These are phyloP conservation scores for Blastocystis hominis DNA, from an alignment of 352 stramenopile species.

Conservation along the genomic window DNA sequence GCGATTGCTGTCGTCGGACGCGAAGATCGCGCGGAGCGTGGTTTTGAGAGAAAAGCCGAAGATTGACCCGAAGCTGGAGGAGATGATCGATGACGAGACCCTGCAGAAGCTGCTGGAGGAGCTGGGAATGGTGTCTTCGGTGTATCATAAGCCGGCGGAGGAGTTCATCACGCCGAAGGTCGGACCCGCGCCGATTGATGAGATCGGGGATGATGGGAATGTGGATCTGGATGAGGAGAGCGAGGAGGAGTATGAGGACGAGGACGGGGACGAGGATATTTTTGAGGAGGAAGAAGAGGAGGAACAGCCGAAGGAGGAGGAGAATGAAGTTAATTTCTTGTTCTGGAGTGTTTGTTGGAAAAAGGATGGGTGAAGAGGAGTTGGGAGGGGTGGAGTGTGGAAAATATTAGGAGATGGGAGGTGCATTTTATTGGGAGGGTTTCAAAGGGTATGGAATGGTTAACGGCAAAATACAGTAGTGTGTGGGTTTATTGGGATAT, in stretches of 20 bases:
- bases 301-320: neutral
- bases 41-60: constrained; percentile 93
- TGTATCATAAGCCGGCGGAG: constrained; percentile 91
- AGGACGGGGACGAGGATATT: neutral
- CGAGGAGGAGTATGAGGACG: constrained; percentile 7
- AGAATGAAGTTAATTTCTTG: neutral
- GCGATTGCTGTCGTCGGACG: constrained; percentile 90
- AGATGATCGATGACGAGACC: constrained; percentile 73
- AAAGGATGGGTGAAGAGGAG: neutral
- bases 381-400: neutral
- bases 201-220: constrained; percentile 14
- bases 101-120: constrained; percentile 88
- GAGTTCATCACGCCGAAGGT: constrained; percentile 71
- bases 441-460: no score
- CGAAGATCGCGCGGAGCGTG: constrained; percentile 89
- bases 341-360: neutral
- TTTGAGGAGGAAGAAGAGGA: neutral
- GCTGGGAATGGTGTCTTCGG: constrained; percentile 88
- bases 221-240: neutral
- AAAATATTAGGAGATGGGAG: no score
- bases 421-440: no score
- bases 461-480: no score
- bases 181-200: constrained; percentile 61
- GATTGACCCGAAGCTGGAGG: constrained; percentile 69
- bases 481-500: no score